Evolutionary conservation across 306 rosid genomes (phyloP), one percentile per base, ranked within the genome.

Genomic region (Heteromeles arbutifolia): DNA sequence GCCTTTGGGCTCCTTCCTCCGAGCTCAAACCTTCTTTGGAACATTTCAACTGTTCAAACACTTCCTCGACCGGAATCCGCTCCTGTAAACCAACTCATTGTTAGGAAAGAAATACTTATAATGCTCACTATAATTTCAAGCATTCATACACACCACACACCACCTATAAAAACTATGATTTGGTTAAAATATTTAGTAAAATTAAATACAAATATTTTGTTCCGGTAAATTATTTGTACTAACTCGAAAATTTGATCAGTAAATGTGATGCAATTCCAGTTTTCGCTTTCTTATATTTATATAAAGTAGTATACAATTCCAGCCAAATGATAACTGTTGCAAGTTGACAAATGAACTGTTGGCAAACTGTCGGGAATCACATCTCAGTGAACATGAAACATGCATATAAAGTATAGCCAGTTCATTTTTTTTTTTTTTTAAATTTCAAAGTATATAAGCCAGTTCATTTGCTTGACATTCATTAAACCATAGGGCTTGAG

Each of bases 41-140:
- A 77, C 98, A 95, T 95, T 95, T 92, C 86, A 95, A 44, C 80
- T 92, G 96, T 72, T 80, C 92, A 32, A 95, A 95, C 82, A 95
- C 98, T 79, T 95, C 98, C 48, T 95, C 97, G 74, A 95, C 80
- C 8, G 98, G 98, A 74, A 95, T 90, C 59, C 89, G 86, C 82
- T 95, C 98, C 98, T 95, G 85, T 44, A 80, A 74, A 74, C 44
- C 48, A 77, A 83, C n/a, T 59, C 26, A 29, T 24, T 72, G 8
- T 83, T 48, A 84, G 76, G 63, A 65, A 80, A 48, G 2, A 48
- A 15, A 41, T 41, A 41, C 12, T 17, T 48, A 18, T 15, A 15
- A 2, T 15, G 6, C 21, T 48, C 21, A 48, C 8, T 48, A 48
- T 15, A 48, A 48, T 48, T 48, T 48, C 54, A 17, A 48, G 6